Conservation (phyloP, 2,329 filamentous ascomycete genomes). For the Aspergillus puulaauensis region DNA sequence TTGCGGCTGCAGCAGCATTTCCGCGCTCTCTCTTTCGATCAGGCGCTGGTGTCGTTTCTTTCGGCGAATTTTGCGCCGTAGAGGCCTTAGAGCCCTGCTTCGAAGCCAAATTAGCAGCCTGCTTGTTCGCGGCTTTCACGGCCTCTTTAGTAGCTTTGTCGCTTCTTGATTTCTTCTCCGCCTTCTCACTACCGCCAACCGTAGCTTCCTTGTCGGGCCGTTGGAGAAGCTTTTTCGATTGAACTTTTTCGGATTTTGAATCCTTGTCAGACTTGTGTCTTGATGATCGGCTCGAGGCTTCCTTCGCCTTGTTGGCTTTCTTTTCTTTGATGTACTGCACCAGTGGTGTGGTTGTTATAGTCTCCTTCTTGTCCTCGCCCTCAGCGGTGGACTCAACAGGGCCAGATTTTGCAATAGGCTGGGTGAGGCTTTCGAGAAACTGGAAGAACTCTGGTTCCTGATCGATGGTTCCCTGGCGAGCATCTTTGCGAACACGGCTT, state of each 20-base stretch:
- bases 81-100: slow-evolving; percentile 24
- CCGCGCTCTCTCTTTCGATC: slow-evolving; percentile 56
- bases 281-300: slow-evolving; percentile 41
- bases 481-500: slow-evolving; percentile 72
- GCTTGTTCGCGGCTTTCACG: slow-evolving; percentile 56
- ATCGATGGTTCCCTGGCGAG: slow-evolving; percentile 90
- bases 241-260: slow-evolving; percentile 40
- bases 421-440: slow-evolving; percentile 84
- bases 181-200: slow-evolving; percentile 32
- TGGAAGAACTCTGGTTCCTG: slow-evolving; percentile 94
- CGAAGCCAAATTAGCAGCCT: slow-evolving; percentile 33
- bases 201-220: slow-evolving; percentile 35
- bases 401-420: slow-evolving; percentile 60
- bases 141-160: slow-evolving; percentile 65
- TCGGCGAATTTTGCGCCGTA: slow-evolving; percentile 16
- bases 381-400: slow-evolving; percentile 52
- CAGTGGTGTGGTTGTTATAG: slow-evolving; percentile 79
- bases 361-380: slow-evolving; percentile 55
- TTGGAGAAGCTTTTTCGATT: slow-evolving; percentile 44
- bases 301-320: slow-evolving; percentile 76
- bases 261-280: slow-evolving; percentile 44
- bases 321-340: slow-evolving; percentile 90
- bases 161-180: slow-evolving; percentile 38
- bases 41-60: slow-evolving; percentile 41
- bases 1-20: slow-evolving; percentile 53